phyloP scores from a whole-genome alignment of 2,329 filamentous ascomycete genomes.

The Hypoxylon sp. region DNA sequence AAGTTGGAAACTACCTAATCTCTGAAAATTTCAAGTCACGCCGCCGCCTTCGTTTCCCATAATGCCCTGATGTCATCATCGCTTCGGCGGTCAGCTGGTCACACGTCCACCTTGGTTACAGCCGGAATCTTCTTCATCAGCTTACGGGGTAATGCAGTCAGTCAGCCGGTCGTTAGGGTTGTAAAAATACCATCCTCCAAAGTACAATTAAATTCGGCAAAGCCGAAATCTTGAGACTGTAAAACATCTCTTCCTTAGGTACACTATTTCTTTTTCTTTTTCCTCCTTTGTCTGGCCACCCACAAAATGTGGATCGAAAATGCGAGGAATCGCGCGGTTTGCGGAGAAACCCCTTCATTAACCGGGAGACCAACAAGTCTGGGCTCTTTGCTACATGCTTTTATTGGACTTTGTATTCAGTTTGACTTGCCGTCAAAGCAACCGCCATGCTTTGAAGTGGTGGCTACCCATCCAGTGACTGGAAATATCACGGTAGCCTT shows the following conservation, averaged over 20 bases:
- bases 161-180: neutral
- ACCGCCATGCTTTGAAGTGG: neutral
- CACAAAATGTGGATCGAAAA: constrained; percentile 10
- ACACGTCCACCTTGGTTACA: neutral
- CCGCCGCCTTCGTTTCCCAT: constrained; percentile 16
- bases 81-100: constrained; percentile 22
- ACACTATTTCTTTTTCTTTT: constrained; percentile 2
- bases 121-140: constrained; percentile 7
- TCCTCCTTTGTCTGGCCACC: constrained; percentile 7
- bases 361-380: constrained; percentile 3
- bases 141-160: constrained; percentile 9
- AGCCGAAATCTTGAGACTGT: constrained; percentile 22
- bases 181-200: neutral
- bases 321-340: neutral
- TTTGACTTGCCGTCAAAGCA: neutral
- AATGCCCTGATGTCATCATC: constrained; percentile 8
- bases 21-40: constrained; percentile 37
- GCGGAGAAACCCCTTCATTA: constrained; percentile 13
- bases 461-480: neutral
- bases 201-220: constrained; percentile 28
- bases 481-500: neutral
- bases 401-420: constrained; percentile 9
- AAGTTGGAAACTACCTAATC: constrained; percentile 2
- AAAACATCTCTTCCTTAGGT: constrained; percentile 6
- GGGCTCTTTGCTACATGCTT: constrained; percentile 1